Base-by-base conservation (phyloP, 352 stramenopile species). In the Hyaloperonospora brassicae region DNA sequence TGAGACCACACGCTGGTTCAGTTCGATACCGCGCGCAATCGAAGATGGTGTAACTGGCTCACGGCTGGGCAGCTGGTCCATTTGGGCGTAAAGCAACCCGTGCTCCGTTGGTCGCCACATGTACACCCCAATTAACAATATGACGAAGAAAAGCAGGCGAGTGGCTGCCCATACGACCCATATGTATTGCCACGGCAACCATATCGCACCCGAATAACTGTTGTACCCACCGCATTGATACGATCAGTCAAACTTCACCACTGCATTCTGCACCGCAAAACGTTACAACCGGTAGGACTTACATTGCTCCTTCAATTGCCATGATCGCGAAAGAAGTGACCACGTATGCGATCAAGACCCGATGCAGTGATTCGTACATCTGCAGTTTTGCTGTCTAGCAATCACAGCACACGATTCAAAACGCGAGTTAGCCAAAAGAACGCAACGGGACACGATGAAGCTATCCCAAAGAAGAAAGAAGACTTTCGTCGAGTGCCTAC, bases 161-260 rank as follows among this genome's bases (percentile, higher is more conserved):
- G 84, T 86, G 14, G 68, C 76, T 1, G 81, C 81, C 81, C 81
- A 94, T 36, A 94, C 70, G 14, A 89, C 42, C 84, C 84, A 94
- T 38, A 79, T 79, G 30, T 73, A 78, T 51, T 83, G 62, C 84
- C 84, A 92, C 9, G 74, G 61, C 39, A 94, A 48, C 46, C 57
- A 47, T 8, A 92, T n/a, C 10, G 55, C 73, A 3, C 70, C 76
- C 1, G 79, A 84, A 63, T 93, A 92, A n/a, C 82, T 92, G 39
- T 17, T 17, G 17, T 17, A 54, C 55, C 9, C 40, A 47, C 9
- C 47, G 23, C 39, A 6, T 56, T 12, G n/a, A 42, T 13, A 57
- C 4, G 12, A 30, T 52, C 36, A 52, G 31, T 23, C 4, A 30
- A 40, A 10, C 2, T 9, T 39, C 45, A 17, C 30, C 14, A 51